phyloP scores from a whole-genome alignment of 129 eudicot genomes.

The Rutidosis leptorrhynchoides region DNA sequence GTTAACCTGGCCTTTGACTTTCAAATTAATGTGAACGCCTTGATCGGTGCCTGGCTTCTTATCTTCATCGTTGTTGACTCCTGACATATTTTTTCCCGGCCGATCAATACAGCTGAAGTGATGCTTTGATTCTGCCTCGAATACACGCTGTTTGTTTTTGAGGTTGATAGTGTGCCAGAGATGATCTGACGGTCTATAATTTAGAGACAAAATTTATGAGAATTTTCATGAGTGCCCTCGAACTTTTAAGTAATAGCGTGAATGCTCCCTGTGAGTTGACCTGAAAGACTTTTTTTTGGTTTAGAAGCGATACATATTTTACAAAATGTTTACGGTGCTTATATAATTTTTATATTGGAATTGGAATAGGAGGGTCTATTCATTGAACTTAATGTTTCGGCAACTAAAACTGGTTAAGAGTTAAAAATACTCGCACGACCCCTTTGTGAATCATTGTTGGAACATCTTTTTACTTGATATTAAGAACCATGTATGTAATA shows the following conservation, averaged over 20 bases:
- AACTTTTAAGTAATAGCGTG: neutral
- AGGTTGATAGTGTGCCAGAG: neutral
- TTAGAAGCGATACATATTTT: too few relatives aligned
- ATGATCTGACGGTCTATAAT: neutral
- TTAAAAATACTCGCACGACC: too few relatives aligned
- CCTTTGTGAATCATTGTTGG: too few relatives aligned
- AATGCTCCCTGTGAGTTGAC: neutral
- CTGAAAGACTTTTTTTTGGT: too few relatives aligned
- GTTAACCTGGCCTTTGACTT: constrained; percentile 72
- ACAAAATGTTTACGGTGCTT: too few relatives aligned
- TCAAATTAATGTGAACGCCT: constrained; percentile 57
- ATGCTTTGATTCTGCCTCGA: constrained; percentile 13
- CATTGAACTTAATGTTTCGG: too few relatives aligned
- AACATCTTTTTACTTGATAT: too few relatives aligned
- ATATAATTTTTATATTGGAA: too few relatives aligned
- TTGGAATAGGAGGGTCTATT: too few relatives aligned
- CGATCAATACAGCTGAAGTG: constrained; percentile 9
- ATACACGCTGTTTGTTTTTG: constrained; percentile 7
- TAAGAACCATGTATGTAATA: too few relatives aligned
- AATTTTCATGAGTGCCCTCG: neutral
- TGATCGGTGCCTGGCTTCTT: constrained; percentile 58
- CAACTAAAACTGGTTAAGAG: too few relatives aligned
- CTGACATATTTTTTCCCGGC: constrained; percentile 49
- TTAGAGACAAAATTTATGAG: neutral
- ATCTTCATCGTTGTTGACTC: constrained; percentile 46